Conservation (phyloP, 148 eudicot species). For the Vaccinium darrowii region DNA sequence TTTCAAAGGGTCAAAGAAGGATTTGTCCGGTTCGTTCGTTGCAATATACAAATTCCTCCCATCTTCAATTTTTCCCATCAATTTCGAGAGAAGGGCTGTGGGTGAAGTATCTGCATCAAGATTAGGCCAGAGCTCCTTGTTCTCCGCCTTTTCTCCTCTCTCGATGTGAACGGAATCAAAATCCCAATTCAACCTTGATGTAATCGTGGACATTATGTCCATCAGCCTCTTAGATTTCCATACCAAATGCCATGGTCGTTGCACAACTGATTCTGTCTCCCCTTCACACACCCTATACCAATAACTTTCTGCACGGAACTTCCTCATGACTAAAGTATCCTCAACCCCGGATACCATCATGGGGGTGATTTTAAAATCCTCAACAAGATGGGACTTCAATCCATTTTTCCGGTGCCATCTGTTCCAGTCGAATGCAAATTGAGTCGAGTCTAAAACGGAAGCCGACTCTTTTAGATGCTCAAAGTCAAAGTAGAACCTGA, state of each 20-base stretch:
- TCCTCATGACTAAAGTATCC: conserved; percentile 77
- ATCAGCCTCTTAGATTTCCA: conserved; percentile 89
- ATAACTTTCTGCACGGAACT: conserved; percentile 79
- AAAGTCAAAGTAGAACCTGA: conserved; percentile 86
- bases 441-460: conserved; percentile 72
- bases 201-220: conserved; percentile 79
- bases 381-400: conserved; percentile 58
- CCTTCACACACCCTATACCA: conserved; percentile 99
- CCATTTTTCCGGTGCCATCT: conserved; percentile 68
- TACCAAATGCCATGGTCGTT: conserved; percentile 88
- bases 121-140: conserved; percentile 81
- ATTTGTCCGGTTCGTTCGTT: conserved; percentile 62
- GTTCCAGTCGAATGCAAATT: conserved; percentile 81
- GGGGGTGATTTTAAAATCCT: conserved; percentile 72
- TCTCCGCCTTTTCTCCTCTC: conserved; percentile 84
- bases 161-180: conserved; percentile 80
- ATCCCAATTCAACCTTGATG: conserved; percentile 83
- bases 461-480: conserved; percentile 91
- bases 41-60: conserved; percentile 80
- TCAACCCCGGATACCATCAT: conserved; percentile 60
- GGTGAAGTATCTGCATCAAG: conserved; percentile 87
- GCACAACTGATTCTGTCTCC: conserved; percentile 71
- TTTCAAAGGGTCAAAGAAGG: conserved; percentile 78
- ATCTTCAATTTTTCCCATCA: conserved; percentile 66
- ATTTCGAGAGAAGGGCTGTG: conserved; percentile 49